A percentile compares a stretch with the other conserved stretches of the same genome.
Evolutionary conservation across 164 flowering plant species (phyloP).

Genomic region (Euptelea pleiosperma): DNA sequence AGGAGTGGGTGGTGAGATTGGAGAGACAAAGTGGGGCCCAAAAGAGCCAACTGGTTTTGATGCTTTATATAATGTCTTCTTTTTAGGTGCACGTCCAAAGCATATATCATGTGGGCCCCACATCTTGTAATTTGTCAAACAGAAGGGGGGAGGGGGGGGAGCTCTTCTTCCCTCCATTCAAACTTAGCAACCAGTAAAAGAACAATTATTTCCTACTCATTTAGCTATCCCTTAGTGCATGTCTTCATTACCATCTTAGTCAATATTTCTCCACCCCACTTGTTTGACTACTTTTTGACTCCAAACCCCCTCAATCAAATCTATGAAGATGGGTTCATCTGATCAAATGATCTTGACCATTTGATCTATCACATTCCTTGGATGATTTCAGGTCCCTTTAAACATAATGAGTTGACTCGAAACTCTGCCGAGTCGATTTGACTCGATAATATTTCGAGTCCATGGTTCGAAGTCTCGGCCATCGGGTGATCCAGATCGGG

Average conservation of each 20-base stretch:
- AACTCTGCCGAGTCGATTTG: too few relatives aligned
- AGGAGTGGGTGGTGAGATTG: slow-evolving; percentile 10
- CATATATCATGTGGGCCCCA: slow-evolving; percentile 21
- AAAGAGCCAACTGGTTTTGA: background rate
- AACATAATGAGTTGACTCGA: too few relatives aligned
- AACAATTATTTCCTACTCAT: slow-evolving; percentile 28
- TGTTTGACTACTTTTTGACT: slow-evolving; percentile 13
- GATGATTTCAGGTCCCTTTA: too few relatives aligned
- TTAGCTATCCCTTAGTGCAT: slow-evolving; percentile 12
- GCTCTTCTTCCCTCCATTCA: slow-evolving; percentile 11
- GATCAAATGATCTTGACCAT: too few relatives aligned
- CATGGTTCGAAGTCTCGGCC: too few relatives aligned
- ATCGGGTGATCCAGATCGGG: too few relatives aligned
- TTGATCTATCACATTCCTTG: too few relatives aligned
- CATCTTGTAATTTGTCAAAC: slow-evolving; percentile 3
- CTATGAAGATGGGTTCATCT: too few relatives aligned
- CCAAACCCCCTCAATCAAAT: too few relatives aligned
- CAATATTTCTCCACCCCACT: background rate
- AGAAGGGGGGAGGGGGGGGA: too few relatives aligned
- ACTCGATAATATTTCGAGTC: too few relatives aligned
- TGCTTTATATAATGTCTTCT: background rate
- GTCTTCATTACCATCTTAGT: slow-evolving; percentile 7
- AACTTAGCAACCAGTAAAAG: slow-evolving; percentile 5
- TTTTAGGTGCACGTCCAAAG: slow-evolving; percentile 9
- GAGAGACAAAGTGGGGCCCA: slow-evolving; percentile 24